Conservation (phyloP, 768 basidiomycete genomes). For the Termitomyces sp. region DNA sequence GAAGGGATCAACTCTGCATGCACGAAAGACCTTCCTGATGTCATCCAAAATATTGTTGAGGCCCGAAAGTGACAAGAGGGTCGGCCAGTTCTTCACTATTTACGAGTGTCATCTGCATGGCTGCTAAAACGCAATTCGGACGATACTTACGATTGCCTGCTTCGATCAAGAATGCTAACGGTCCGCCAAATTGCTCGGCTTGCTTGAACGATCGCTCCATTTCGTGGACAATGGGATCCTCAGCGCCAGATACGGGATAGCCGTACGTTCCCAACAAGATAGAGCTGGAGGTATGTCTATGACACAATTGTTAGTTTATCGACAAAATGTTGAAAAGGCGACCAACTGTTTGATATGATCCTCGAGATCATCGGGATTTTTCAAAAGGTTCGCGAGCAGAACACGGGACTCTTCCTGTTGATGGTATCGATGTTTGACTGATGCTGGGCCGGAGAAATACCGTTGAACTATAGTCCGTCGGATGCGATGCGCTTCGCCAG, state of each 20-base stretch:
- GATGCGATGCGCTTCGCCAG: constrained; percentile 4
- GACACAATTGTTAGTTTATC: neutral
- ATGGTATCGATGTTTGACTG: constrained; percentile 8
- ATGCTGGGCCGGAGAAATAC: constrained; percentile 6
- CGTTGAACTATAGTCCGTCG: constrained; percentile 4
- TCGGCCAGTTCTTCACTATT: constrained; percentile 8
- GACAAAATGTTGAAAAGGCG: neutral
- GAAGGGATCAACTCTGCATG: constrained; percentile 8
- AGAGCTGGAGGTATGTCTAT: constrained; percentile 6
- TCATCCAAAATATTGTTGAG: constrained; percentile 1
- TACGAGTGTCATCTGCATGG: neutral
- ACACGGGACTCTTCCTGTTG: constrained; percentile 9
- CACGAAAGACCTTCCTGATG: constrained; percentile 2
- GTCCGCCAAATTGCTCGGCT: constrained; percentile 3
- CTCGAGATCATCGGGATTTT: neutral
- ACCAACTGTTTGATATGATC: constrained; percentile 2
- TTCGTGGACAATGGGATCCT: constrained; percentile 7
- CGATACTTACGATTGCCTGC: neutral
- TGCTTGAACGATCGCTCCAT: constrained; percentile 8
- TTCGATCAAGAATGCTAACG: constrained; percentile 7
- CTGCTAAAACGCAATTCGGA: neutral
- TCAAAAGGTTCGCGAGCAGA: constrained; percentile 1
- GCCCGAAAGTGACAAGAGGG: constrained; percentile 2
- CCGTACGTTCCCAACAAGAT: constrained; percentile 9
- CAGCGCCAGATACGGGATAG: constrained; percentile 7